These are phyloP conservation scores for Allomyces macrogynus DNA, from an alignment of 192 early-diverging fungal genomes.

Conservation along the genomic window DNA sequence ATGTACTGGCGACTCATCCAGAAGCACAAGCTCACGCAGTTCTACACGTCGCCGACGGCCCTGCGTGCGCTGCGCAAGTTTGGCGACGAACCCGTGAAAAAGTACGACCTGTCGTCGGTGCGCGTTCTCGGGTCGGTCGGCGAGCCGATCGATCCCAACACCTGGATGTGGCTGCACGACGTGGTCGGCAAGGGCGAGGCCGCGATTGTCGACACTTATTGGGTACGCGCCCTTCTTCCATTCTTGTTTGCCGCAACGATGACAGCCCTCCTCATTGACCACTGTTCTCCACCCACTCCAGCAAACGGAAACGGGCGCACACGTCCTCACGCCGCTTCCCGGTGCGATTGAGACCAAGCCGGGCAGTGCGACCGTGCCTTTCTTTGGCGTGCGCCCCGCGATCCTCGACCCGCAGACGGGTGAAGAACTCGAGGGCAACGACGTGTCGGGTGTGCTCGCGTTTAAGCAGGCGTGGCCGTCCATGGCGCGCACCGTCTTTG, in stretches of 20 bases:
- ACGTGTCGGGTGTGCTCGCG: conserved; percentile 78
- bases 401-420: conserved; percentile 72
- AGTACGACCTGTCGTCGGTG: conserved; percentile 59
- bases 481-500: conserved; percentile 75
- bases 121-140: conserved; percentile 85
- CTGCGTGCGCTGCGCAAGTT: conserved; percentile 77
- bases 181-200: conserved; percentile 68
- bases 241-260: not conserved
- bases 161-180: conserved; percentile 92
- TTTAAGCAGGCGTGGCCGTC: conserved; percentile 75
- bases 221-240: conserved; percentile 10
- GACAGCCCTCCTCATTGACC: not conserved
- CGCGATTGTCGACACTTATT: conserved; percentile 90
- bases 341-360: conserved; percentile 75
- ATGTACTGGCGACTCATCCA: conserved; percentile 61
- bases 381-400: conserved; percentile 82
- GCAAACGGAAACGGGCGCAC: conserved; percentile 77
- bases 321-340: conserved; percentile 79
- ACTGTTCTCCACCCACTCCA: not conserved
- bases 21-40: conserved; percentile 83
- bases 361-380: conserved; percentile 84
- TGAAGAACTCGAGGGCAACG: conserved; percentile 58
- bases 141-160: conserved; percentile 94
- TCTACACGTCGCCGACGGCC: conserved; percentile 95
- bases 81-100: conserved; percentile 55